Conservation (phyloP, 2,329 filamentous ascomycete species). For the Aspergillus pseudoviridinutans region DNA sequence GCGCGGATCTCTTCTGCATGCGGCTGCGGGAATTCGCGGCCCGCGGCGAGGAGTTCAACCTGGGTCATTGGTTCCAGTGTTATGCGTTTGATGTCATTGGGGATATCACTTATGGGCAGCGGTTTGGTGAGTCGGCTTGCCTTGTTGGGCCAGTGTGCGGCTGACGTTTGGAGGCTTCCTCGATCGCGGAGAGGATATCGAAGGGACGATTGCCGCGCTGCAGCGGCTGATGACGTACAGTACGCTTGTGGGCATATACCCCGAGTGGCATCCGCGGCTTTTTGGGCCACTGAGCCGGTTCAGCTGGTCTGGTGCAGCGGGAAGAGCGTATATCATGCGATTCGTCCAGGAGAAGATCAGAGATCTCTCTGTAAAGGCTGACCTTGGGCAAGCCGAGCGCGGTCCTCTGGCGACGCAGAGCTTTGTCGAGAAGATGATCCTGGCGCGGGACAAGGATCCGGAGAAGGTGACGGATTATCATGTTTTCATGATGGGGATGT, state of each 20-base stretch:
- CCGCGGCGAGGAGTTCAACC: constrained; percentile 30
- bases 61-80: constrained; percentile 36
- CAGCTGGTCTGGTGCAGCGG: constrained; percentile 26
- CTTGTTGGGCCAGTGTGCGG: too few relatives aligned
- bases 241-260: constrained; percentile 42
- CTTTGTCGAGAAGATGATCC: constrained; percentile 44
- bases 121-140: constrained; percentile 18
- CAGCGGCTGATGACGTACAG: constrained; percentile 35
- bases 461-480: constrained; percentile 40
- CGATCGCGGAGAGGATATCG: constrained; percentile 45
- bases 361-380: constrained; percentile 17
- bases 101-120: constrained; percentile 43
- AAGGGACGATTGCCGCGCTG: constrained; percentile 40
- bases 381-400: not conserved
- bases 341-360: constrained; percentile 32
- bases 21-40: constrained; percentile 38
- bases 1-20: constrained; percentile 39
- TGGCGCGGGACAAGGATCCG: constrained; percentile 40
- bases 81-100: constrained; percentile 47
- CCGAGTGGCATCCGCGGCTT: constrained; percentile 35
- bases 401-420: constrained; percentile 22
- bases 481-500: constrained; percentile 35
- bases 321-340: constrained; percentile 29
- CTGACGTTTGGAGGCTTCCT: constrained; percentile 34
- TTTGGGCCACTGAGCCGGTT: constrained; percentile 29